These are phyloP conservation scores for Penicillium paradoxum DNA, from an alignment of 495 filamentous ascomycete species.

Conservation along the genomic window DNA sequence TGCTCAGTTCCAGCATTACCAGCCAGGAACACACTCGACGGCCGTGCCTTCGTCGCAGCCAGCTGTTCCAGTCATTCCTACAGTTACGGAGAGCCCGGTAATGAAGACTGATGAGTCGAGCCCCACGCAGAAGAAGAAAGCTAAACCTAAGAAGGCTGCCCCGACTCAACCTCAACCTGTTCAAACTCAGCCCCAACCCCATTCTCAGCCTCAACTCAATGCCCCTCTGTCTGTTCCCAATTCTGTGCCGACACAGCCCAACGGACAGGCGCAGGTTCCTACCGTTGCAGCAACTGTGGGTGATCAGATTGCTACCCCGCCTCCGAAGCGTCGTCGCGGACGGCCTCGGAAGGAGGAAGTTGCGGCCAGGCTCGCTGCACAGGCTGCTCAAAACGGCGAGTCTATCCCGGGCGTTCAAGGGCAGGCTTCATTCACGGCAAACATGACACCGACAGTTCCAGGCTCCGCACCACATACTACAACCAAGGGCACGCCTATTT, in stretches of 20 bases:
- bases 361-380: conserved; percentile 21
- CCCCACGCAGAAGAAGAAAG: conserved; percentile 24
- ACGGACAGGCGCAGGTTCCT: conserved; percentile 14
- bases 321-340: conserved; percentile 23
- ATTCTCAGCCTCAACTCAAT: background rate
- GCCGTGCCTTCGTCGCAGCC: conserved; percentile 4
- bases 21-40: conserved; percentile 15
- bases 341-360: conserved; percentile 28
- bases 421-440: conserved; percentile 21
- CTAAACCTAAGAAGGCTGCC: conserved; percentile 14
- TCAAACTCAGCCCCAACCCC: conserved; percentile 2
- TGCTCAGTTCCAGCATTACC: conserved; percentile 22
- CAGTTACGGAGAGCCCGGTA: background rate
- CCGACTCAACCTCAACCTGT: conserved; percentile 8
- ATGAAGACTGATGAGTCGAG: conserved; percentile 13
- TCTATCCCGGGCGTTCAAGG: conserved; percentile 12
- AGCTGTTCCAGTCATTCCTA: background rate
- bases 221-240: background rate
- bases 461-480: conserved; percentile 5
- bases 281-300: background rate
- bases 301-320: conserved; percentile 8
- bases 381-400: conserved; percentile 14
- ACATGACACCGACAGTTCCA: conserved; percentile 18
- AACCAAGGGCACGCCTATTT: conserved; percentile 10
- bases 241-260: conserved; percentile 8